Evolutionary conservation across 2,329 filamentous ascomycete genomes (phyloP), one percentile per base, ranked within the genome.

Genomic region (Zalaria obscura): DNA sequence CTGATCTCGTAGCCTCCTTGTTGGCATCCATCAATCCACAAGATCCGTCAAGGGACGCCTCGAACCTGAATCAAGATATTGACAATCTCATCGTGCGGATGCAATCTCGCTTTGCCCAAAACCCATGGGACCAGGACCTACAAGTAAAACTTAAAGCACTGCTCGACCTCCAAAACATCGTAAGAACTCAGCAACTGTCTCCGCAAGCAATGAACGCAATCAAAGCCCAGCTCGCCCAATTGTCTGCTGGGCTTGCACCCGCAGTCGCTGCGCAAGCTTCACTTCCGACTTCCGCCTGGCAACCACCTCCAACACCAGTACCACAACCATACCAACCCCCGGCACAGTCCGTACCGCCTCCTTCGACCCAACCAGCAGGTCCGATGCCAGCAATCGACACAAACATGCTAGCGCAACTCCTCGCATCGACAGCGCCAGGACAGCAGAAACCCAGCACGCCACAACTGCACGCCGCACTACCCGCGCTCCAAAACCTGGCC

Each of bases 111-210:
- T 82, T 85, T 65, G 78, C 80, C 50, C 75, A 75, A 50, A 85
- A 79, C 59, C 81, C 82, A 46, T 75, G 80, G 68, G 83, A 94
- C 68, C 64, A 71, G 62, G 75, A 77, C 63, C 72, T 85, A 57
- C 80, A 85, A 59, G 80, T 76, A 56, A 84, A 83, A 64, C 68
- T 94, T 56, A 83, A 85, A 65, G 86, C 87, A 48, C 75, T 95
- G 52, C 68, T 88, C 62, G 84, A 91, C 61, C 73, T 96, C 49
- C 85, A 93, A 66, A 77, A 72, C 51, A 75, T 89, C 50, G 68
- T 95, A 56, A 78, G 83, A 60, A 80, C 72, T 52, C 82, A 86
- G 61, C 78, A 80, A 56, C 70, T 94, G 58, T 80, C 80, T 45
- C 77, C 78, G 53, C 80, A 88, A 55, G 83, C 93, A 66, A 73